Evolutionary conservation across 116 monocot genomes (phyloP).

Genomic region (Cymodocea nodosa): DNA sequence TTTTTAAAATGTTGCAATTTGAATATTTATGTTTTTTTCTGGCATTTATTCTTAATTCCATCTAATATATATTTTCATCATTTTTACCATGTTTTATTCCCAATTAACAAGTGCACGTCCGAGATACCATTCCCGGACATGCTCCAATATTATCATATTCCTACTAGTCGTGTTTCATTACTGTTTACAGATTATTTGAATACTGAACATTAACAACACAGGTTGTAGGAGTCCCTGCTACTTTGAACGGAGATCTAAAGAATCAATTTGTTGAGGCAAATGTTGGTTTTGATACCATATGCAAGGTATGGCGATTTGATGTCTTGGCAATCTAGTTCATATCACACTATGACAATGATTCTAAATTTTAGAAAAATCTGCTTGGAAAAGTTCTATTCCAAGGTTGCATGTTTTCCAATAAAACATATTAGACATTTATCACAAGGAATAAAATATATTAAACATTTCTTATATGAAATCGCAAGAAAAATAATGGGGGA

Average conservation of each 20-base stretch:
- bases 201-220: slow-evolving; percentile 5
- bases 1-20: neutral
- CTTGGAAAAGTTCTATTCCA: no score
- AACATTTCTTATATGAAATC: no score
- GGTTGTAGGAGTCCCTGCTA: slow-evolving; percentile 91
- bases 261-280: slow-evolving; percentile 89
- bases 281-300: slow-evolving; percentile 89
- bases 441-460: no score
- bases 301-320: slow-evolving; percentile 39
- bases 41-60: neutral
- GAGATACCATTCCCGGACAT: neutral
- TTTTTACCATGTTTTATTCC: neutral
- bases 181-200: neutral
- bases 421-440: no score
- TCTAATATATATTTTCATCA: neutral
- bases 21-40: neutral
- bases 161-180: neutral
- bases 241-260: slow-evolving; percentile 83
- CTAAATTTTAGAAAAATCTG: no score
- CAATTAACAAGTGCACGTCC: no score
- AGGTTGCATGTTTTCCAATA: no score
- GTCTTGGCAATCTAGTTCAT: neutral
- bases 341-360: no score
- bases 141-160: neutral
- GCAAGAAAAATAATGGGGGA: no score